Conservation (phyloP, 495 filamentous ascomycete species). For the Penicillium simplicissimum region DNA sequence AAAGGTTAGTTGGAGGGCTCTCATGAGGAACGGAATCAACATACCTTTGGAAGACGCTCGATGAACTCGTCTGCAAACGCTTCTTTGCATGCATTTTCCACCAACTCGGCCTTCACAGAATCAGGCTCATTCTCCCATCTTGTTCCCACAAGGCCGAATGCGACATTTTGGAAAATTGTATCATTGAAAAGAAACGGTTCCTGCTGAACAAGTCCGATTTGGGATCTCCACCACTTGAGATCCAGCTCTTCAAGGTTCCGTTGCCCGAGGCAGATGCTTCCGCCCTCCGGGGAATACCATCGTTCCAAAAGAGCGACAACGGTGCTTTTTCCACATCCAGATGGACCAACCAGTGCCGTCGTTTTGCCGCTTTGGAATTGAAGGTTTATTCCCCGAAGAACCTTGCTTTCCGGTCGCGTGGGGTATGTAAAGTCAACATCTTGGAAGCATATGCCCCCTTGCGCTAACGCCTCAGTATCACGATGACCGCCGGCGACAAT, state of each 20-base stretch:
- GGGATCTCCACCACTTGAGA: background rate
- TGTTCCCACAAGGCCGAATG: constrained; percentile 71
- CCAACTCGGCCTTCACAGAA: constrained; percentile 44
- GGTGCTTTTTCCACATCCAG: background rate
- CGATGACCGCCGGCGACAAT: background rate
- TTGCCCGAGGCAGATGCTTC: background rate
- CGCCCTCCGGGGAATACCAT: background rate
- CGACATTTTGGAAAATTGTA: constrained; percentile 6
- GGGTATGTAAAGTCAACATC: background rate
- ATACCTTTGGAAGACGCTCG: constrained; percentile 31
- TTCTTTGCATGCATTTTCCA: constrained; percentile 64
- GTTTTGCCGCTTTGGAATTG: background rate
- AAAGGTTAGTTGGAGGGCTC: background rate
- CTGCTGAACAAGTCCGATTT: background rate
- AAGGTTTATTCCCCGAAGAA: background rate
- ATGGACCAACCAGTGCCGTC: background rate
- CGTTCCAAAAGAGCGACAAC: background rate
- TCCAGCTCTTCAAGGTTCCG: background rate
- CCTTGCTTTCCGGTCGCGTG: background rate
- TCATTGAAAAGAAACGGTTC: background rate
- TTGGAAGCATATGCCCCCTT: background rate
- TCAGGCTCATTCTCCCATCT: constrained; percentile 54
- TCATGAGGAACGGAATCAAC: background rate
- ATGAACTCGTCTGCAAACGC: constrained; percentile 51
- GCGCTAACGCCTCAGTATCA: background rate